Conservation (phyloP, 257 asterid genomes). For the Primulina eburnea region DNA sequence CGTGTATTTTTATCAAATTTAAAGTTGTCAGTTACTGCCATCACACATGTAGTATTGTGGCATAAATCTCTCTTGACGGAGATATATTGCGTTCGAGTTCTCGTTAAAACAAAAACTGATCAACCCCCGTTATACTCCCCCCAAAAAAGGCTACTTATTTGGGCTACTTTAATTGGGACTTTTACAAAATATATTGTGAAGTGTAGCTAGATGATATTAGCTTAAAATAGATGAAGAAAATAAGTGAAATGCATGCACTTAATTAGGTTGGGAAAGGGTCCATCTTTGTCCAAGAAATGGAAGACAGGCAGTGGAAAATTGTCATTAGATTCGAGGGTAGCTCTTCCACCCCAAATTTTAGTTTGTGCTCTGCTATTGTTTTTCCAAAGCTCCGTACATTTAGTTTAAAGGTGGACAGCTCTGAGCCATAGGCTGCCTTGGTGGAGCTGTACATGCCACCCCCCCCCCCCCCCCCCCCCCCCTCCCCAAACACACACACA, state of each 20-base stretch:
- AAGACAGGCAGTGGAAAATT: conserved; percentile 20
- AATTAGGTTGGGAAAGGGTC: conserved; percentile 19
- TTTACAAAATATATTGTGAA: not conserved
- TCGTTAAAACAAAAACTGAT: too few species aligned
- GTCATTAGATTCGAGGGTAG: conserved; percentile 22
- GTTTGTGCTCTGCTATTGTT: conserved; percentile 13
- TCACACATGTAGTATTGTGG: too few species aligned
- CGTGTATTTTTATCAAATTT: not conserved
- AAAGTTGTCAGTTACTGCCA: too few species aligned
- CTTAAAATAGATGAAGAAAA: conserved; percentile 27
- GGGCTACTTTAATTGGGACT: too few species aligned
- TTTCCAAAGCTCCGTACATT: conserved; percentile 30
- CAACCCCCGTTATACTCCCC: too few species aligned
- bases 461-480: conserved; percentile 21
- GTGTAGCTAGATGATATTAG: not conserved
- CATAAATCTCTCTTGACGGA: too few species aligned
- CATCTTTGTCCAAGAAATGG: conserved; percentile 19
- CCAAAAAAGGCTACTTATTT: too few species aligned
- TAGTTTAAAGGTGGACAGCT: conserved; percentile 29
- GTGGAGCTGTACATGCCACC: conserved; percentile 40
- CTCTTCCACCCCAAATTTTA: conserved; percentile 31
- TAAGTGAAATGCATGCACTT: conserved; percentile 35
- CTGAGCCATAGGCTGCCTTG: conserved; percentile 17
- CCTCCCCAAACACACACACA: too few species aligned
- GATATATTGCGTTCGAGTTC: too few species aligned